Evolutionary conservation across 2,329 filamentous ascomycete species (phyloP).

Genomic region (Nothopassalora personata): DNA sequence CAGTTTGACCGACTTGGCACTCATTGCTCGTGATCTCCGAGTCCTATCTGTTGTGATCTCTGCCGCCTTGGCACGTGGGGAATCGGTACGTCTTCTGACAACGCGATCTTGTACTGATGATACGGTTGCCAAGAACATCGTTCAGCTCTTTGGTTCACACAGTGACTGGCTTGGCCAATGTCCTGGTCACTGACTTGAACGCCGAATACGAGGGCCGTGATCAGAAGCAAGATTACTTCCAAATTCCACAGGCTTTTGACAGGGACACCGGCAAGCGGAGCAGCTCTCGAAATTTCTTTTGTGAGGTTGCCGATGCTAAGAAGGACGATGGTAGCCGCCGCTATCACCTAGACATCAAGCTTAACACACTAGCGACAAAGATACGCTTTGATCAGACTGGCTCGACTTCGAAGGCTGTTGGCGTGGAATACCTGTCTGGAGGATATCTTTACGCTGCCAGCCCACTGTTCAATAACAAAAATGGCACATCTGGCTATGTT

Average conservation of each 20-base stretch:
- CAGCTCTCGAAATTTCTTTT: constrained; percentile 53
- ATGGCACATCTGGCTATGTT: constrained; percentile 38
- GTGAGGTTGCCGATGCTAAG: constrained; percentile 46
- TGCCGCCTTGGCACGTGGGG: constrained; percentile 49
- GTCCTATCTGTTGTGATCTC: constrained; percentile 50
- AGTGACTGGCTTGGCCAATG: constrained; percentile 12
- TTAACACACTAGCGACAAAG: constrained; percentile 62
- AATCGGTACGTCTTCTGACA: constrained; percentile 20
- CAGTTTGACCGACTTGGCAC: constrained; percentile 45
- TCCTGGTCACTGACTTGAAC: constrained; percentile 36
- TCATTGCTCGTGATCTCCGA: constrained; percentile 50
- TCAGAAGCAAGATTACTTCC: constrained; percentile 46
- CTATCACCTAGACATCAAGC: constrained; percentile 53
- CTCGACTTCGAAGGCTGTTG: constrained; percentile 47
- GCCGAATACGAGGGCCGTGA: constrained; percentile 44
- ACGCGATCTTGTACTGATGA: not conserved
- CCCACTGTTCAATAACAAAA: constrained; percentile 28
- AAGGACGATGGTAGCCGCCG: constrained; percentile 48
- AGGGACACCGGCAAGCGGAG: constrained; percentile 36
- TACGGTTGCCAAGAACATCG: constrained; percentile 14
- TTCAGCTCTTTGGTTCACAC: constrained; percentile 26
- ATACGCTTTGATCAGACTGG: constrained; percentile 58
- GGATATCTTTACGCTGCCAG: constrained; percentile 37
- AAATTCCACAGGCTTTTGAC: constrained; percentile 48
- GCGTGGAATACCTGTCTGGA: constrained; percentile 42